These are phyloP conservation scores for Aquilaria agallochum DNA, from an alignment of 441 rosid species.

Conservation along the genomic window DNA sequence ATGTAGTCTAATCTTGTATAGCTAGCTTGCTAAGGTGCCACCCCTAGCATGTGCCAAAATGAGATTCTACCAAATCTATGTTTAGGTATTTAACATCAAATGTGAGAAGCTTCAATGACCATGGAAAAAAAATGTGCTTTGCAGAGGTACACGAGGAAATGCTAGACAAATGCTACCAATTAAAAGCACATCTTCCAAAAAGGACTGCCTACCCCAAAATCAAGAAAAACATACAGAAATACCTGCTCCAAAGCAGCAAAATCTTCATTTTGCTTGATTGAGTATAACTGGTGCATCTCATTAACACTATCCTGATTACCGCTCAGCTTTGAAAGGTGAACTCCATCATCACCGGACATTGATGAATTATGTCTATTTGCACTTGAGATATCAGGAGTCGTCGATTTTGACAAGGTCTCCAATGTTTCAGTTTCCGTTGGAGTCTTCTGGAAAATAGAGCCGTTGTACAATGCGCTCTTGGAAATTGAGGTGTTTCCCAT, in stretches of 20 bases:
- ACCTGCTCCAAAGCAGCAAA: constrained; percentile 96
- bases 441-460: constrained; percentile 32
- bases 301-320: constrained; percentile 28
- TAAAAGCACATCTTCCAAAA: too few relatives aligned
- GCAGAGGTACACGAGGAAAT: too few relatives aligned
- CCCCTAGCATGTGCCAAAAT: too few relatives aligned
- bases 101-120: too few relatives aligned
- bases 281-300: constrained; percentile 39
- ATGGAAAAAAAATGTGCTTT: too few relatives aligned
- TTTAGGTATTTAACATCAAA: too few relatives aligned
- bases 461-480: constrained; percentile 30
- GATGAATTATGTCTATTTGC: constrained; percentile 30
- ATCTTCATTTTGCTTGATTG: constrained; percentile 73
- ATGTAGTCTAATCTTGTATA: too few relatives aligned
- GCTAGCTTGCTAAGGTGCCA: too few relatives aligned
- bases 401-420: constrained; percentile 29
- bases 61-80: too few relatives aligned
- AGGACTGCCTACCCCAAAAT: not conserved
- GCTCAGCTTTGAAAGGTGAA: constrained; percentile 19
- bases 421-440: constrained; percentile 27
- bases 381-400: constrained; percentile 26
- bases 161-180: too few relatives aligned
- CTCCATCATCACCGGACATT: constrained; percentile 34
- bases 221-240: constrained; percentile 2
- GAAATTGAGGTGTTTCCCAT: constrained; percentile 28